phyloP scores from a whole-genome alignment of 225 moss, liverwort and hornwort genomes.

The Lunularia cruciata region DNA sequence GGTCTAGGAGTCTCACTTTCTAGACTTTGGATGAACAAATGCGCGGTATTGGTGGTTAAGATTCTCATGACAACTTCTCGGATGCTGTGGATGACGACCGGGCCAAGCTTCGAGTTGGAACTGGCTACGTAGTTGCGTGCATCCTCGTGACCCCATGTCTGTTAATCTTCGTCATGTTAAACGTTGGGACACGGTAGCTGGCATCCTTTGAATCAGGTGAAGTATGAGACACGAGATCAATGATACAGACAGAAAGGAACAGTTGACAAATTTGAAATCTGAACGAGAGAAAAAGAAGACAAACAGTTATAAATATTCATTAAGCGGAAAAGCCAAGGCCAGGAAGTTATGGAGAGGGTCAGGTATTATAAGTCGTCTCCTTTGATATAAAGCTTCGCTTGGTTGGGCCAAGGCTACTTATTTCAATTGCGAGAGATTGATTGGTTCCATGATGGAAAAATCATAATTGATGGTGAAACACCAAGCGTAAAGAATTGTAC shows the following conservation, averaged over 20 bases:
- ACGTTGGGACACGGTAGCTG: background rate
- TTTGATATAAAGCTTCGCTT: background rate
- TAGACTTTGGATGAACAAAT: no score
- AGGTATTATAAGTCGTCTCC: background rate
- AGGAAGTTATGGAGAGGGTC: background rate
- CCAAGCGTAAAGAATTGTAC: conserved; percentile 27
- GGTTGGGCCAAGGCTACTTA: conserved; percentile 10
- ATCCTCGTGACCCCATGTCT: no score
- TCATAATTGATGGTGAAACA: conserved; percentile 20
- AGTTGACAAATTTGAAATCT: background rate
- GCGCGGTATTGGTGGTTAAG: no score
- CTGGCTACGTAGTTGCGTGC: no score
- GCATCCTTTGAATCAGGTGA: background rate
- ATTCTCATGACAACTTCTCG: no score
- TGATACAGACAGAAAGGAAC: background rate
- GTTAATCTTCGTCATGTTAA: background rate
- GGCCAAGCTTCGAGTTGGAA: no score
- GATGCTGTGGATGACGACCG: no score
- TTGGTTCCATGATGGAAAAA: background rate
- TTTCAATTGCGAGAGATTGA: conserved; percentile 6
- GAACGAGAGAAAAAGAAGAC: background rate
- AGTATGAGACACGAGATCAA: background rate
- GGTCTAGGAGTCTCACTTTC: no score
- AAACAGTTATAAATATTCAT: background rate
- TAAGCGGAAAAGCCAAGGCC: conserved; percentile 1